Conservation (phyloP, 2,329 filamentous ascomycete genomes). For the Lasiodiplodia sp. region DNA sequence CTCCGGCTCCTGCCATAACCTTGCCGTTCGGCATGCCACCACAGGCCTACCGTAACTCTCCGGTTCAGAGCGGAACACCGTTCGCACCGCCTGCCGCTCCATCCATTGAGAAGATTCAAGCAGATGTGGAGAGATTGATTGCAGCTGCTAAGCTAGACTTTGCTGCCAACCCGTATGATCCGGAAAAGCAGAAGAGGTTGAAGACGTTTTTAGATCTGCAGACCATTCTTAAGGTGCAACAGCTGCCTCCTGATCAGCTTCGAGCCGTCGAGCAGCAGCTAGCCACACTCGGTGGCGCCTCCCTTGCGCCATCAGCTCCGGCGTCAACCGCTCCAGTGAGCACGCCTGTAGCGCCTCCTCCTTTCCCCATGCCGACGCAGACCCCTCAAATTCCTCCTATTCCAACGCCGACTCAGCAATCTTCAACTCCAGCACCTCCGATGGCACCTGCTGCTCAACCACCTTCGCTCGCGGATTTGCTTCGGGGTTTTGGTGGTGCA, state of each 20-base stretch:
- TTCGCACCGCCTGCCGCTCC: slow-evolving; percentile 55
- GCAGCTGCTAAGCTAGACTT: slow-evolving; percentile 75
- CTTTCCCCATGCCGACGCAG: slow-evolving; percentile 36
- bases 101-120: slow-evolving; percentile 71
- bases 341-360: slow-evolving; percentile 38
- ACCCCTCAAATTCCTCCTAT: slow-evolving; percentile 40
- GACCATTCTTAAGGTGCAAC: slow-evolving; percentile 77
- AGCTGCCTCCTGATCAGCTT: slow-evolving; percentile 81
- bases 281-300: slow-evolving; percentile 66
- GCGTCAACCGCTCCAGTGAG: slow-evolving; percentile 41
- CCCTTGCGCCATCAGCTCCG: slow-evolving; percentile 34
- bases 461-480: slow-evolving; percentile 34
- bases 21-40: slow-evolving; percentile 28
- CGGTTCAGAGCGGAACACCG: slow-evolving; percentile 17
- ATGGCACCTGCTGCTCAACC: slow-evolving; percentile 34
- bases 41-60: slow-evolving; percentile 31
- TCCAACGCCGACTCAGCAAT: slow-evolving; percentile 31
- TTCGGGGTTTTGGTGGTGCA: slow-evolving; percentile 20
- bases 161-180: slow-evolving; percentile 77
- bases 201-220: slow-evolving; percentile 88
- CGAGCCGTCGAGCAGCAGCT: slow-evolving; percentile 86
- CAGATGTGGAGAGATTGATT: slow-evolving; percentile 83
- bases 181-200: slow-evolving; percentile 77
- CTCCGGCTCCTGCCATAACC: slow-evolving; percentile 42
- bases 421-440: slow-evolving; percentile 39